Percentiles rank a stretch among this genome's conserved stretches.
Evolutionary conservation across 2,329 filamentous ascomycete species (phyloP).

Genomic region (Microdochium trichocladiopsis): DNA sequence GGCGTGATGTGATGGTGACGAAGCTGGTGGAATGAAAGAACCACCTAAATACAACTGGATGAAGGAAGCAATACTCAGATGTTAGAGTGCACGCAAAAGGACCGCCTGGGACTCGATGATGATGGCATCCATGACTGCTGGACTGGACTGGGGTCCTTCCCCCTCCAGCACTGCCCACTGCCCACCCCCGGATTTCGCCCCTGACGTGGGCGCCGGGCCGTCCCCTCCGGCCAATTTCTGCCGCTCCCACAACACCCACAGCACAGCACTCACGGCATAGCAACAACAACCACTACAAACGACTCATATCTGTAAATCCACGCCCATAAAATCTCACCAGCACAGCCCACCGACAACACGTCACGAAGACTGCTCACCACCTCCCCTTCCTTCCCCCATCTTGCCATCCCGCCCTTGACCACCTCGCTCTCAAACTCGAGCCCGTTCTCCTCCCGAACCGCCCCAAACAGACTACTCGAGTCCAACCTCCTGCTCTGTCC

Average conservation of each 20-base stretch:
- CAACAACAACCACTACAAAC: too few species aligned
- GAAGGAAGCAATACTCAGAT: too few species aligned
- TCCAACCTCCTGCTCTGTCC: constrained; percentile 28
- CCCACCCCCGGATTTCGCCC: constrained; percentile 4
- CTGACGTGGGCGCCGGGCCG: constrained; percentile 3
- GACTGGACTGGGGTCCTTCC: too few species aligned
- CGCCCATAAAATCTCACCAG: too few species aligned
- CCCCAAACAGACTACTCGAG: constrained; percentile 43
- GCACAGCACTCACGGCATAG: too few species aligned
- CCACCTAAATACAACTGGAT: too few species aligned
- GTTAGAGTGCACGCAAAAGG: too few species aligned
- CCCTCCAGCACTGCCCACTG: not conserved
- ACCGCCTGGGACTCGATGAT: not conserved
- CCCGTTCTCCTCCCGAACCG: constrained; percentile 32
- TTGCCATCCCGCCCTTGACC: constrained; percentile 18
- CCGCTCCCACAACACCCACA: not conserved
- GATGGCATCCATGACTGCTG: not conserved
- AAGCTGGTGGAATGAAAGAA: too few species aligned
- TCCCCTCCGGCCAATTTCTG: not conserved
- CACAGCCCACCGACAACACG: too few species aligned
- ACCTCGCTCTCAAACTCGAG: constrained; percentile 34
- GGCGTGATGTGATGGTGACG: not conserved
- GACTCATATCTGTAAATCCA: too few species aligned
- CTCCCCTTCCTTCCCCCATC: not conserved
- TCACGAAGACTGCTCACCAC: too few species aligned